These are phyloP conservation scores for Tricholoma flavovirens DNA, from an alignment of 768 basidiomycete species.

Conservation along the genomic window DNA sequence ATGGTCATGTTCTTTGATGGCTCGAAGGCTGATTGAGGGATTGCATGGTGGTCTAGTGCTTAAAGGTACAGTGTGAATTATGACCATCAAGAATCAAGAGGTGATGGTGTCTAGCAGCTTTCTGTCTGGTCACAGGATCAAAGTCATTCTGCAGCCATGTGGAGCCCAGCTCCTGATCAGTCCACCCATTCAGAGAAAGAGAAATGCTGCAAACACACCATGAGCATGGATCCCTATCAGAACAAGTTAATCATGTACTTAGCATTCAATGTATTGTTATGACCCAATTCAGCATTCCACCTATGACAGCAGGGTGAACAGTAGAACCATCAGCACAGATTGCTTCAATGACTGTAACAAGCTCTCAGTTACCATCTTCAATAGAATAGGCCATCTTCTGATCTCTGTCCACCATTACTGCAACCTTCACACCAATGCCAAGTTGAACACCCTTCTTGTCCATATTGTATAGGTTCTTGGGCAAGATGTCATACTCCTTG, in stretches of 20 bases:
- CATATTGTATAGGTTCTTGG: constrained; percentile 23
- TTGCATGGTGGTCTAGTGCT: constrained; percentile 8
- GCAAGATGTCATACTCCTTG: constrained; percentile 13
- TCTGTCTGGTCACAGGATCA: constrained; percentile 18
- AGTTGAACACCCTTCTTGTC: constrained; percentile 26
- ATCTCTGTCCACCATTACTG: constrained; percentile 10
- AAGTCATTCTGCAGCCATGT: constrained; percentile 16
- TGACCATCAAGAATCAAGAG: constrained; percentile 34
- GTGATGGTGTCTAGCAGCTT: constrained; percentile 11
- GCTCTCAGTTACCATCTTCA: constrained; percentile 29
- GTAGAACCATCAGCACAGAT: constrained; percentile 35
- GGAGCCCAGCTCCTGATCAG: constrained; percentile 27
- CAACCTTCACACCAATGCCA: constrained; percentile 13
- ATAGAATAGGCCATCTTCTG: constrained; percentile 14
- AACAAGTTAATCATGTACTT: constrained; percentile 16
- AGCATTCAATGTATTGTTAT: constrained; percentile 23
- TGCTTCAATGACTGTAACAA: constrained; percentile 40
- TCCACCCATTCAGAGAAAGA: constrained; percentile 34
- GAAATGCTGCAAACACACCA: constrained; percentile 21
- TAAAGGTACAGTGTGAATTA: constrained; percentile 26
- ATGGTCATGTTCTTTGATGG: constrained; percentile 15
- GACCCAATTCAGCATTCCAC: constrained; percentile 15
- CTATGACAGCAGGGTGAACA: constrained; percentile 31
- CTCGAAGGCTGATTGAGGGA: constrained; percentile 8
- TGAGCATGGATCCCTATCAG: not conserved